Evolutionary conservation across 495 filamentous ascomycete species (phyloP), one percentile per base, ranked within the genome.

Genomic region (Aspergillus leporis): DNA sequence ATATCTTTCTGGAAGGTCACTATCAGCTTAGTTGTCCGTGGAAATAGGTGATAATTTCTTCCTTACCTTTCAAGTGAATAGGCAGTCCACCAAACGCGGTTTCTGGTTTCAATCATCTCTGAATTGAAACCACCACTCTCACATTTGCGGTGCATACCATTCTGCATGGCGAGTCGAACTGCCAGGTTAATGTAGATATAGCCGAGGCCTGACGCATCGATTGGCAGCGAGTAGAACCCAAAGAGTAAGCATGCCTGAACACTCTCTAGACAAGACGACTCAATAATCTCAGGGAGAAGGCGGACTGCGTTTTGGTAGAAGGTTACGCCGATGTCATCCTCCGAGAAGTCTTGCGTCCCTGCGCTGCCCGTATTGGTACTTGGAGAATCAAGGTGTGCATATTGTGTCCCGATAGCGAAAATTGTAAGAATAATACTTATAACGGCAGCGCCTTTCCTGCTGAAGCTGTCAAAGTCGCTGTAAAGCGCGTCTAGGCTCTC

Each of bases 331-430:
- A 79, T 64, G 36, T 70, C 74, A 36, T 76, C 74, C 53, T 78
- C 76, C 0, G 71, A 64, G 47, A 69, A 72, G 47, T 60, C 55
- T 21, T 28, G 25, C 25, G 6, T 28, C 6, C 48, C 54, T 6
- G 6, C 3, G 50, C 48, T n/a, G 32, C 30, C 2, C 22, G 28
- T 18, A 28, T 31, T 3, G 55, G 25, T 51, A 4, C 52, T 45
- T 9, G 62, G 62, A 0, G 69, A 65, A 28, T 68, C 66, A 22
- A 79, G 66, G 57, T 79, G 67, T 0, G 73, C 72, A 60, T 74
- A 79, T 55, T 79, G 76, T 4, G 75, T 74, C 7, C 75, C 76
- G 25, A 79, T 76, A 5, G 76, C 76, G 13, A 79, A 63, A 1
- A 73, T 56, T 22, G 67, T 71, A 3, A 78, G 63, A 4, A 79